A percentile compares a stretch with the other conserved stretches of the same genome.
Evolutionary conservation across 306 rosid genomes (phyloP).

Genomic region (Cucurbita ficifolia): DNA sequence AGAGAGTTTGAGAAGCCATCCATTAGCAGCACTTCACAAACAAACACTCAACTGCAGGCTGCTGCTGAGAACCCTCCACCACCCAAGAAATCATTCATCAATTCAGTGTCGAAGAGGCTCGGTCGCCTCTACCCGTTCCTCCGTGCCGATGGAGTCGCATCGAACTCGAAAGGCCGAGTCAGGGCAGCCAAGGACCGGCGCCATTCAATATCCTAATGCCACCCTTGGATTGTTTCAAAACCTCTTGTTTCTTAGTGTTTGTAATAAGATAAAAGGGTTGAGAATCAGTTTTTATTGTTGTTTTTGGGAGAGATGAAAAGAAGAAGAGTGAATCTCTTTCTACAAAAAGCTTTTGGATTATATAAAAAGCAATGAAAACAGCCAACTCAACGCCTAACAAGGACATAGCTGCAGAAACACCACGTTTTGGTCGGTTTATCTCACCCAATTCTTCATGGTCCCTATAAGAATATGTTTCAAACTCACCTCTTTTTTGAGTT

Average conservation of each 20-base stretch:
- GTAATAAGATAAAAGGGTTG: neutral
- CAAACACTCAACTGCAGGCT: slow-evolving; percentile 10
- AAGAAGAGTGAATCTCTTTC: neutral
- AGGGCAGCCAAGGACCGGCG: slow-evolving; percentile 62
- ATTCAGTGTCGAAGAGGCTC: slow-evolving; percentile 51
- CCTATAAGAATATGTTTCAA: slow-evolving; percentile 13
- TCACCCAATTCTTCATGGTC: slow-evolving; percentile 26
- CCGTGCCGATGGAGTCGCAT: slow-evolving; percentile 42
- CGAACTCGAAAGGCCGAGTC: slow-evolving; percentile 28
- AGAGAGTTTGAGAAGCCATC: slow-evolving; percentile 49
- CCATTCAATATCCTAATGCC: slow-evolving; percentile 69
- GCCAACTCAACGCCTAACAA: slow-evolving; percentile 29
- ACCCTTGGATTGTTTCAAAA: neutral
- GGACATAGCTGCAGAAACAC: slow-evolving; percentile 24
- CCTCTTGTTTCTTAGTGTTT: neutral
- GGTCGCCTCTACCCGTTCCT: slow-evolving; percentile 57
- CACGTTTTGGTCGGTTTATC: slow-evolving; percentile 3
- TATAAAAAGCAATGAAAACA: slow-evolving; percentile 15
- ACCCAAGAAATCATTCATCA: slow-evolving; percentile 66
- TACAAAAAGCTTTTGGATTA: neutral
- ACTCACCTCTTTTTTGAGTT: neutral
- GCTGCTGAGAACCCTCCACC: slow-evolving; percentile 54
- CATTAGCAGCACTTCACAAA: slow-evolving; percentile 36
- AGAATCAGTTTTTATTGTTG: neutral
- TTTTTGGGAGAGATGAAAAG: neutral